Evolutionary conservation across 768 basidiomycete genomes (phyloP).

Genomic region (Infundibulicybe gibba): DNA sequence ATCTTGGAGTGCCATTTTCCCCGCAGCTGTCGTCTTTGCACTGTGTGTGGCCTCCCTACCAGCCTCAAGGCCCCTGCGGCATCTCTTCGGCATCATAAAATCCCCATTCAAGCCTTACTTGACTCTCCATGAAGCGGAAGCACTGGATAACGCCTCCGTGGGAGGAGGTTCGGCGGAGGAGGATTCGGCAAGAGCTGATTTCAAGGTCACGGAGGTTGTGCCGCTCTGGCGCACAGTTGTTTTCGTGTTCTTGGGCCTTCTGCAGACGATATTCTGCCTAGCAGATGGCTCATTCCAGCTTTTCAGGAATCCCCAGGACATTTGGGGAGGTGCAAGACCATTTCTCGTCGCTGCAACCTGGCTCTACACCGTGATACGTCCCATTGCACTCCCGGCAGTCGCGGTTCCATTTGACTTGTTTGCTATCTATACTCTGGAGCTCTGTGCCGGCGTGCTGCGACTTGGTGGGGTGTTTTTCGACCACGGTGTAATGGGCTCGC

Average conservation of each 20-base stretch:
- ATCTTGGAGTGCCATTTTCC: slow-evolving; percentile 32
- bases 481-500: slow-evolving; percentile 34
- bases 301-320: not conserved
- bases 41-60: slow-evolving; percentile 22
- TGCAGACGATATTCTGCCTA: not conserved
- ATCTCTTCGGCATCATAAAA: slow-evolving; percentile 6
- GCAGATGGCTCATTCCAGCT: not conserved
- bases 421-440: slow-evolving; percentile 46
- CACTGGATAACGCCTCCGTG: slow-evolving; percentile 15
- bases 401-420: slow-evolving; percentile 68
- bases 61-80: slow-evolving; percentile 9
- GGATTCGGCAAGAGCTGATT: slow-evolving; percentile 1
- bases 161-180: slow-evolving; percentile 3
- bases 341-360: slow-evolving; percentile 54
- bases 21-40: slow-evolving; percentile 28
- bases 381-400: slow-evolving; percentile 47
- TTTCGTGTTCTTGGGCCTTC: not conserved
- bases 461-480: slow-evolving; percentile 56
- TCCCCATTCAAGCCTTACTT: slow-evolving; percentile 27
- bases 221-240: not conserved
- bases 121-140: slow-evolving; percentile 38
- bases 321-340: slow-evolving; percentile 33
- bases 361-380: slow-evolving; percentile 63
- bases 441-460: slow-evolving; percentile 41
- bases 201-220: not conserved